These are phyloP conservation scores for Notholithocarpus densiflorus DNA, from an alignment of 306 rosid species.

Conservation along the genomic window DNA sequence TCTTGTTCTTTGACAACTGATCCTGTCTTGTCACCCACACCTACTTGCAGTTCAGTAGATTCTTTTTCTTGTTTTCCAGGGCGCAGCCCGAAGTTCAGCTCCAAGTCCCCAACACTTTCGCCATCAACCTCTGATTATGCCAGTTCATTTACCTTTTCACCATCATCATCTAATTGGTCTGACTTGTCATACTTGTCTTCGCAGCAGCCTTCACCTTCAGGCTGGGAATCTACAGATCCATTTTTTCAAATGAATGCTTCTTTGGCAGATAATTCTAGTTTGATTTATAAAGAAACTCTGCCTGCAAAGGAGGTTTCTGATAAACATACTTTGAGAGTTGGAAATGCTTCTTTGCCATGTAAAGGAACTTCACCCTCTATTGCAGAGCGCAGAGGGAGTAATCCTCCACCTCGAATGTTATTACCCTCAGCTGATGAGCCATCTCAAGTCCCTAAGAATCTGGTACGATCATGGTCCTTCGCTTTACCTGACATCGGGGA, in stretches of 20 bases:
- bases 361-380: constrained; percentile 57
- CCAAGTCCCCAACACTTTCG: constrained; percentile 70
- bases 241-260: constrained; percentile 37
- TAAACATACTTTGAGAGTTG: constrained; percentile 24
- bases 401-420: constrained; percentile 79
- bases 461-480: constrained; percentile 61
- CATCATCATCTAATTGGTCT: constrained; percentile 86
- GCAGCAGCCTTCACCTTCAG: constrained; percentile 75
- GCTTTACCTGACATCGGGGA: constrained; percentile 48
- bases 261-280: constrained; percentile 36
- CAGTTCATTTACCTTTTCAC: constrained; percentile 77
- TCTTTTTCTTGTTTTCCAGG: constrained; percentile 52
- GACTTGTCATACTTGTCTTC: constrained; percentile 69
- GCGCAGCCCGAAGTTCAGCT: constrained; percentile 44
- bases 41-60: constrained; percentile 46
- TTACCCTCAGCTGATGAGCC: constrained; percentile 56
- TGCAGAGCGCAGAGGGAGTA: constrained; percentile 92
- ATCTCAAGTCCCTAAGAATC: constrained; percentile 36
- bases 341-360: constrained; percentile 21
- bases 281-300: constrained; percentile 39
- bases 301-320: constrained; percentile 38
- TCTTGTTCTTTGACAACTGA: constrained; percentile 44
- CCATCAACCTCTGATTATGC: constrained; percentile 79
- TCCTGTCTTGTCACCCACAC: constrained; percentile 38
- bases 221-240: constrained; percentile 55